Percentiles rank a stretch among this genome's conserved stretches.
Conservation (phyloP, 306 rosid genomes). For the Inga leiocalycina region DNA sequence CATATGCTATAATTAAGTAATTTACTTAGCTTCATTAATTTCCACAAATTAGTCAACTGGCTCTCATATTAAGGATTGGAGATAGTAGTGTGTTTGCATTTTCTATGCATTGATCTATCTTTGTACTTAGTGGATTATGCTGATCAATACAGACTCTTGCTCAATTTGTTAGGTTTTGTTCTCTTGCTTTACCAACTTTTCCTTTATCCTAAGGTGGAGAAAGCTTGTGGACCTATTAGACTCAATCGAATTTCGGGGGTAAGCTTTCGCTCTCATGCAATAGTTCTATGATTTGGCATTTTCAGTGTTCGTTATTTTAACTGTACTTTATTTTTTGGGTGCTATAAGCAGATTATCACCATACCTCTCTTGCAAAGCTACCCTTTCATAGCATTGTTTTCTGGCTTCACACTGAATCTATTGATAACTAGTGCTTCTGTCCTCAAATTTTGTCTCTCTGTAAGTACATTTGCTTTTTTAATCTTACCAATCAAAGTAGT, state of each 20-base stretch:
- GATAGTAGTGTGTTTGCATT: background rate
- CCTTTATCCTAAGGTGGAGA: slow-evolving; percentile 56
- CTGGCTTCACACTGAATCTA: slow-evolving; percentile 48
- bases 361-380: slow-evolving; percentile 70
- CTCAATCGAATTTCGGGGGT: slow-evolving; percentile 60
- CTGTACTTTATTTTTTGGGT: background rate
- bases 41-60: no score
- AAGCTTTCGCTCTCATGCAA: slow-evolving; percentile 31
- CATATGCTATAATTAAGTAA: no score
- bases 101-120: background rate
- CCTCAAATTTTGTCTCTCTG: slow-evolving; percentile 51
- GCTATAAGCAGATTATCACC: slow-evolving; percentile 48
- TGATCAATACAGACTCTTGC: slow-evolving; percentile 12
- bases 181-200: slow-evolving; percentile 58
- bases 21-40: no score
- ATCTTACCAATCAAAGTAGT: background rate
- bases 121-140: background rate
- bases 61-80: no score
- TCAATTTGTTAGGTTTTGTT: slow-evolving; percentile 51
- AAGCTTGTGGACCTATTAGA: slow-evolving; percentile 51
- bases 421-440: slow-evolving; percentile 51
- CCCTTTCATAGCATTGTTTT: slow-evolving; percentile 55
- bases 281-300: background rate
- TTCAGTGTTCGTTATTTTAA: slow-evolving; percentile 4
- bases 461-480: slow-evolving; percentile 45